phyloP scores from a whole-genome alignment of 345 rosid species.

The Balakata baccata region DNA sequence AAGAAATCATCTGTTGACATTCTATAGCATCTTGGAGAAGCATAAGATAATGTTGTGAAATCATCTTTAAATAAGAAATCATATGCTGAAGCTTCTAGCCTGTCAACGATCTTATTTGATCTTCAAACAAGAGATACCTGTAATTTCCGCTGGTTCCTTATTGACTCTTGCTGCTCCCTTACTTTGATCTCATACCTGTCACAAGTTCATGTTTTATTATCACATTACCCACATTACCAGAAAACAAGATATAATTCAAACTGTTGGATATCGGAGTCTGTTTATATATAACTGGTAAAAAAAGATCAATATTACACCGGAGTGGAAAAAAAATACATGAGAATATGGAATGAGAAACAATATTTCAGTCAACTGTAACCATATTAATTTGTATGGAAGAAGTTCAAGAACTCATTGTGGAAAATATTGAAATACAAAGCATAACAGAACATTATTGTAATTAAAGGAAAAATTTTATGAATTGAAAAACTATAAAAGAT shows the following conservation, averaged over 20 bases:
- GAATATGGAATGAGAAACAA: background rate
- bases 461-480: background rate
- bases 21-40: background rate
- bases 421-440: background rate
- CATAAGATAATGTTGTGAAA: background rate
- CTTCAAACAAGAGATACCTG: slow-evolving; percentile 46
- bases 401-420: background rate
- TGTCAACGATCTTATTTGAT: background rate
- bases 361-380: background rate
- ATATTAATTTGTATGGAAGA: background rate
- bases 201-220: slow-evolving; percentile 17
- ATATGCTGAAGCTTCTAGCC: background rate
- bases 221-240: slow-evolving; percentile 11
- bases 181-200: slow-evolving; percentile 84
- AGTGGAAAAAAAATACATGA: background rate
- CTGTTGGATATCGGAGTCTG: background rate
- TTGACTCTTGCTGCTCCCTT: slow-evolving; percentile 83
- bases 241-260: background rate
- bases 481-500: slow-evolving; percentile 3
- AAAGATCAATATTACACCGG: background rate
- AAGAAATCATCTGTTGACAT: background rate
- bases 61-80: background rate
- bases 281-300: background rate
- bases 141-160: slow-evolving; percentile 61
- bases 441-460: background rate